phyloP scores from a whole-genome alignment of 352 stramenopile species.

The Saprolegnia diclina region DNA sequence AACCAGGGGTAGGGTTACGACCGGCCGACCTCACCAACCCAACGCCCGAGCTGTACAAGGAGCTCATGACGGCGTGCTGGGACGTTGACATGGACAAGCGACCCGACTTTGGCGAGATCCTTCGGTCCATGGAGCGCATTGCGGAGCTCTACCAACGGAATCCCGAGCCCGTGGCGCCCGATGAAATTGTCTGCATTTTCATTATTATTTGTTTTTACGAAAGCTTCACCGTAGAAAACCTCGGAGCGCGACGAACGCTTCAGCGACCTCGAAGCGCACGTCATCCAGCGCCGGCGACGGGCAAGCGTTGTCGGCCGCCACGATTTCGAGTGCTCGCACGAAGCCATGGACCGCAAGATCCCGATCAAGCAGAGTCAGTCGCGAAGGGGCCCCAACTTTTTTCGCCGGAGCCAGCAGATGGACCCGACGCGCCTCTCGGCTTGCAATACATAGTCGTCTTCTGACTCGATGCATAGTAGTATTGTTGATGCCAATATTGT shows the following conservation, averaged over 20 bases:
- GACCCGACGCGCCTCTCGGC: slow-evolving; percentile 3
- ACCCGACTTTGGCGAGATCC: slow-evolving; percentile 54
- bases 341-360: slow-evolving; percentile 27
- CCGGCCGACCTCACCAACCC: slow-evolving; percentile 42
- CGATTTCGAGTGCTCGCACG: slow-evolving; percentile 27
- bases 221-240: too few relatives aligned
- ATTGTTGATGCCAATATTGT: too few relatives aligned
- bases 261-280: slow-evolving; percentile 25
- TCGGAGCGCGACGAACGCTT: background rate
- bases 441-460: background rate
- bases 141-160: background rate
- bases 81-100: slow-evolving; percentile 59
- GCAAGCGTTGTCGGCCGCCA: slow-evolving; percentile 24
- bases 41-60: slow-evolving; percentile 51
- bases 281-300: slow-evolving; percentile 15
- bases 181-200: background rate
- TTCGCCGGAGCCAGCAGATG: background rate
- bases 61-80: slow-evolving; percentile 75
- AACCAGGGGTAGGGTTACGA: slow-evolving; percentile 31
- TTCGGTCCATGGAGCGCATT: background rate
- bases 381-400: slow-evolving; percentile 4
- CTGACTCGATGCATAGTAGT: background rate
- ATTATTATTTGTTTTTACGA: background rate
- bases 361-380: slow-evolving; percentile 25
- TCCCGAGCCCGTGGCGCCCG: background rate